A percentile compares a stretch with the other conserved stretches of the same genome.
Conservation (phyloP, 352 stramenopile species). For the Globisporangium echinulatum region DNA sequence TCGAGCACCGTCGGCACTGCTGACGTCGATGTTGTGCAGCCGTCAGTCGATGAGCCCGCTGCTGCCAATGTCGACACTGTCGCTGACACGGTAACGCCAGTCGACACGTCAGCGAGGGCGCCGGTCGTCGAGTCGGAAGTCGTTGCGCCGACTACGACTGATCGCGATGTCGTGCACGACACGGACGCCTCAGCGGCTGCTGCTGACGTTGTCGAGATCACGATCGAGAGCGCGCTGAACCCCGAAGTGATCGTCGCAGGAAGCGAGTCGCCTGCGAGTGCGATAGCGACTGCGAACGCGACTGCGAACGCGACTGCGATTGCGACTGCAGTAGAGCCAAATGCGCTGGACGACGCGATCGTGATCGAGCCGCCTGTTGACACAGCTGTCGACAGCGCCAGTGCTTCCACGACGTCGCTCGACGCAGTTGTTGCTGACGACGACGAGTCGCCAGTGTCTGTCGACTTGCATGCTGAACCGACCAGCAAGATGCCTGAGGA, state of each 20-base stretch:
- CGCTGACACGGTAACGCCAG: not conserved
- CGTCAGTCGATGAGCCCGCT: not conserved
- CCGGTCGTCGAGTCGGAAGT: not conserved
- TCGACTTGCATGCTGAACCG: no score
- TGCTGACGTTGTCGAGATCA: slow-evolving; percentile 7
- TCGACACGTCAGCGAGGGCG: not conserved
- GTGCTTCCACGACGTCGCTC: not conserved
- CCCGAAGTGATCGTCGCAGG: slow-evolving; percentile 6
- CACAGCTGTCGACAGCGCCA: not conserved
- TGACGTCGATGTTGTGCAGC: not conserved
- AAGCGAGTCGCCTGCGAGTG: not conserved
- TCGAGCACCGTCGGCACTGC: not conserved
- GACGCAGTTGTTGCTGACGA: no score
- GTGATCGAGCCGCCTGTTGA: not conserved
- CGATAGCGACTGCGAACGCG: not conserved
- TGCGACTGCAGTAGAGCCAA: not conserved
- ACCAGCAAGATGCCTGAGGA: not conserved
- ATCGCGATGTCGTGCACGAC: not conserved
- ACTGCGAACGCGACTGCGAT: not conserved
- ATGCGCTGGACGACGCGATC: not conserved
- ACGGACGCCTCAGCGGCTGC: not conserved
- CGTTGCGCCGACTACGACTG: not conserved
- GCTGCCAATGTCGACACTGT: not conserved
- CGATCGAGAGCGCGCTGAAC: slow-evolving; percentile 9
- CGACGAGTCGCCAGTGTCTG: not conserved